phyloP scores from a whole-genome alignment of 768 basidiomycete species.

The Agrocybe praecox region DNA sequence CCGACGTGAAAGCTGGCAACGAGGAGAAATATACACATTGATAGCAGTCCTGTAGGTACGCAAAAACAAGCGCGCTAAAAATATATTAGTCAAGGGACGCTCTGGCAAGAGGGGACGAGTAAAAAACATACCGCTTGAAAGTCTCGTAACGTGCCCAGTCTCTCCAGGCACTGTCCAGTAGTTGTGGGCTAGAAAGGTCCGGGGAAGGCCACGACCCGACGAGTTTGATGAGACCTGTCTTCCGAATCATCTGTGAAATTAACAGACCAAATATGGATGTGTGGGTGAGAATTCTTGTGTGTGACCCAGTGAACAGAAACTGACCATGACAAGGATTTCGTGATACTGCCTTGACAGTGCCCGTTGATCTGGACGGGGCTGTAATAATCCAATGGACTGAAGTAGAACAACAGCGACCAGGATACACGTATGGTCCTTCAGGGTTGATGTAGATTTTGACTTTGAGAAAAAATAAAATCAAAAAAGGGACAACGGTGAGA shows the following conservation, averaged over 20 bases:
- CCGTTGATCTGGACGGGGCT: conserved; percentile 50
- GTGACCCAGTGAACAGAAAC: conserved; percentile 22
- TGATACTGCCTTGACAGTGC: conserved; percentile 56
- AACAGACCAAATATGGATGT: conserved; percentile 16
- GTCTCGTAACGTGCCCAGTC: conserved; percentile 61
- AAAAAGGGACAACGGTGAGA: conserved; percentile 9
- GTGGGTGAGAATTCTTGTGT: conserved; percentile 13
- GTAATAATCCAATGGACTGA: conserved; percentile 60
- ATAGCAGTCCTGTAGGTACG: conserved; percentile 60
- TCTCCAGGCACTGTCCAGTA: conserved; percentile 49
- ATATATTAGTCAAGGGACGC: conserved; percentile 6
- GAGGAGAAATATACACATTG: conserved; percentile 57
- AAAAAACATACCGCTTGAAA: conserved; percentile 50
- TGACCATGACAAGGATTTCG: conserved; percentile 61
- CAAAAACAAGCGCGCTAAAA: conserved; percentile 45
- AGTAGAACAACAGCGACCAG: conserved; percentile 52
- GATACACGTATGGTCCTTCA: conserved; percentile 41
- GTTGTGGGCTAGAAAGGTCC: conserved; percentile 34
- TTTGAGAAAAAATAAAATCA: conserved; percentile 20
- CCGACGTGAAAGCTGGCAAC: conserved; percentile 44
- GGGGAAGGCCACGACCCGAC: conserved; percentile 46
- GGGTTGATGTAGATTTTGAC: conserved; percentile 37
- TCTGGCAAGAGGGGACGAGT: conserved; percentile 9
- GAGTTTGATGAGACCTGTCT: conserved; percentile 44
- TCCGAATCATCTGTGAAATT: conserved; percentile 48